These are phyloP conservation scores for Claviceps capensis DNA, from an alignment of 2,329 filamentous ascomycete species.

Conservation along the genomic window DNA sequence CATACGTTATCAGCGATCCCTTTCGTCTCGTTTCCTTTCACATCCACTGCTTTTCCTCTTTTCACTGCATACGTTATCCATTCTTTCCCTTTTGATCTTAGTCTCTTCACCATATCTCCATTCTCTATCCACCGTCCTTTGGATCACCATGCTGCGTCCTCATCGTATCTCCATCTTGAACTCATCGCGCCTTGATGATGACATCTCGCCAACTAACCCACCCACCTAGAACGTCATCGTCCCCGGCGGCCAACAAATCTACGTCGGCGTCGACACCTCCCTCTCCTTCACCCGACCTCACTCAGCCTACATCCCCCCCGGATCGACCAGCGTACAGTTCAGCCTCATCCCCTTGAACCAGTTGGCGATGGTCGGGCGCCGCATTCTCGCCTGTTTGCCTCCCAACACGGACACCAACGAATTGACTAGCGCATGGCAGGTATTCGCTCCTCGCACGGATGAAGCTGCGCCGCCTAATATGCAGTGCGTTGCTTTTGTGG, in stretches of 20 bases:
- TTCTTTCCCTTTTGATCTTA: no score
- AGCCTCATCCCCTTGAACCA: not conserved
- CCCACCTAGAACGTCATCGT: slow-evolving; percentile 10
- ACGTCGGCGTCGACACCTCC: not conserved
- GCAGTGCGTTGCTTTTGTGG: not conserved
- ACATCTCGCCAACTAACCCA: not conserved
- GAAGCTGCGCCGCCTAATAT: no score
- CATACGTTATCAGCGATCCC: no score
- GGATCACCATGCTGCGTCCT: no score
- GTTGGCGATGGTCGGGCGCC: not conserved
- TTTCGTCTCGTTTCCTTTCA: no score
- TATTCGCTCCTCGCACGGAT: not conserved
- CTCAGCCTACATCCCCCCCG: not conserved
- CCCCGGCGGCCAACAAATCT: not conserved
- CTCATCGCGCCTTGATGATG: no score
- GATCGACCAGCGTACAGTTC: not conserved
- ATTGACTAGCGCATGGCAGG: not conserved
- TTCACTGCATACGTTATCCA: not conserved
- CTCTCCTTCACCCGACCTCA: not conserved
- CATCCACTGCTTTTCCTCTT: not conserved
- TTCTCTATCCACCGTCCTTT: no score
- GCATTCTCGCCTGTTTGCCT: not conserved
- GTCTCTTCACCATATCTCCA: no score
- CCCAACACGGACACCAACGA: no score
- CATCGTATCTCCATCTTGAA: no score